phyloP scores from a whole-genome alignment of 2,329 filamentous ascomycete genomes.

The Fusarium verrucosum region DNA sequence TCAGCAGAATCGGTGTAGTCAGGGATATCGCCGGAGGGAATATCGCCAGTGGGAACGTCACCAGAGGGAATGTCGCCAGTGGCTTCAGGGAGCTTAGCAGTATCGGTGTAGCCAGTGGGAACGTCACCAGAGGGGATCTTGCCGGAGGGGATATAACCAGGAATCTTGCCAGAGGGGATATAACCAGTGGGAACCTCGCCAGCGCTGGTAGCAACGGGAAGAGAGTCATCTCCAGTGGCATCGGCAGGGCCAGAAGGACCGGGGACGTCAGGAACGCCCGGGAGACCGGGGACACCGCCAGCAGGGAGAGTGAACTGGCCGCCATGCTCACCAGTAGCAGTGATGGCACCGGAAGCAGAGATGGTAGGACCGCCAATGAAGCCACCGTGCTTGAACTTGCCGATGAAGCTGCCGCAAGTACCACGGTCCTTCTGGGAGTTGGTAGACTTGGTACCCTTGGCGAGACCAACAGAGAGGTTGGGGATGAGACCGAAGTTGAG shows the following conservation, averaged over 20 bases:
- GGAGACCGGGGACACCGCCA: background rate
- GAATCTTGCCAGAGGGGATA: too few relatives aligned
- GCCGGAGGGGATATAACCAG: too few relatives aligned
- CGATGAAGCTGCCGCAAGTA: slow-evolving; percentile 28
- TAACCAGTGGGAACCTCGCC: too few relatives aligned
- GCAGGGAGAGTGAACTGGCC: slow-evolving; percentile 13
- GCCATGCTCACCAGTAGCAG: slow-evolving; percentile 15
- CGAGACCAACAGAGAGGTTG: slow-evolving; percentile 52
- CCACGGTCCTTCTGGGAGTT: slow-evolving; percentile 33
- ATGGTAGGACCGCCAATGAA: slow-evolving; percentile 19
- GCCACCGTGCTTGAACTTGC: slow-evolving; percentile 22
- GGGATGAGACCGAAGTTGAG: slow-evolving; percentile 53
- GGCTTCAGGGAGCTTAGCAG: too few relatives aligned
- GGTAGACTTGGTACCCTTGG: slow-evolving; percentile 23
- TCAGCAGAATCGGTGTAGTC: background rate
- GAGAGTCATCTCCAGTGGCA: background rate
- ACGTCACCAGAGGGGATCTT: background rate
- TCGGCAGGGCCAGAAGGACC: slow-evolving; percentile 5
- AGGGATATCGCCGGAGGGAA: background rate
- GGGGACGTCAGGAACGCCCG: slow-evolving; percentile 1
- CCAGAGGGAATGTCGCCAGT: background rate
- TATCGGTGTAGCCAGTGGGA: background rate
- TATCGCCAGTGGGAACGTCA: background rate
- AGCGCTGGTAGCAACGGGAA: too few relatives aligned
- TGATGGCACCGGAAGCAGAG: slow-evolving; percentile 22